Percentiles rank a stretch among this genome's conserved stretches.
Evolutionary conservation across 768 basidiomycete genomes (phyloP).

Genomic region (Trametes coccinea): DNA sequence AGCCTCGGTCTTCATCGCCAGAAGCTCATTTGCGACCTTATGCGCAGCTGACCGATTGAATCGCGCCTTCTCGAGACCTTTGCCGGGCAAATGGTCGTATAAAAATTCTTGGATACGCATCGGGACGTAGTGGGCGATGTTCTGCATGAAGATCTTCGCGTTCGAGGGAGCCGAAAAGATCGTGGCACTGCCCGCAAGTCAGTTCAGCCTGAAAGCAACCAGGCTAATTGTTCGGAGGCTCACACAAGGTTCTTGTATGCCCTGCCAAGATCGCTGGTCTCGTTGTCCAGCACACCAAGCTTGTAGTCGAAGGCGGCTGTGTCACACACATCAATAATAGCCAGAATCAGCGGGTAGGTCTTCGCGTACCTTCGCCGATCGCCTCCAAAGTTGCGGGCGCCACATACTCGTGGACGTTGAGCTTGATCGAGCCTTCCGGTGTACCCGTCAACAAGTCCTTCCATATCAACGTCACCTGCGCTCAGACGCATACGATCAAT

Average conservation of each 20-base stretch:
- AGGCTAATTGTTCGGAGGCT: not conserved
- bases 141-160: constrained; percentile 49
- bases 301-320: constrained; percentile 47
- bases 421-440: constrained; percentile 39
- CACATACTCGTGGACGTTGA: constrained; percentile 52
- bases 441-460: constrained; percentile 49
- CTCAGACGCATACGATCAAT: not conserved
- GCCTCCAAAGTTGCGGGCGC: constrained; percentile 40
- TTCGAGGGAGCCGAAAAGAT: constrained; percentile 50
- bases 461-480: constrained; percentile 52
- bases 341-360: not conserved
- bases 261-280: constrained; percentile 53
- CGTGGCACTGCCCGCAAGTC: constrained; percentile 39
- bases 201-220: too few relatives aligned
- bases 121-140: constrained; percentile 41
- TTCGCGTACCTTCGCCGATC: constrained; percentile 37
- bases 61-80: constrained; percentile 42
- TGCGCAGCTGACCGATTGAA: constrained; percentile 21
- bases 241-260: constrained; percentile 50
- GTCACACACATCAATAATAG: not conserved
- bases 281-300: constrained; percentile 51
- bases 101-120: constrained; percentile 46
- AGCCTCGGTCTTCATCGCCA: constrained; percentile 49
- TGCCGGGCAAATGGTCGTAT: constrained; percentile 47
- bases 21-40: constrained; percentile 46